Base-by-base conservation (phyloP, 2,329 filamentous ascomycete genomes). In the Coleophoma crateriformis region DNA sequence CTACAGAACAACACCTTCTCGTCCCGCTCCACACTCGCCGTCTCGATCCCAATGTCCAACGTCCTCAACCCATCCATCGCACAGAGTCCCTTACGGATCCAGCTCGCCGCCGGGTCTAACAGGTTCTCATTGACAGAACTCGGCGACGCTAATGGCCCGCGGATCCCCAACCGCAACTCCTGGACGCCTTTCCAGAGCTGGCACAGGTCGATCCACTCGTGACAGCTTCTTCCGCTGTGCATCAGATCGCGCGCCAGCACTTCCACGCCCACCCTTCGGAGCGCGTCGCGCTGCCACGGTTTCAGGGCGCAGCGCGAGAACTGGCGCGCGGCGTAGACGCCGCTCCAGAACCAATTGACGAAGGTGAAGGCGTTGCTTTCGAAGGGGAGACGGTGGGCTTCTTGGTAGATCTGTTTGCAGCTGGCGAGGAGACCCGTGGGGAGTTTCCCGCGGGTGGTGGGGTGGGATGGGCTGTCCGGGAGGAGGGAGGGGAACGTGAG, bases 341-440 rank as follows among this genome's bases (percentile, higher is more conserved):
- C 74, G 13, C 70, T 72, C 12, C 68, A 65, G 59, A 74, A 74
- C 68, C 70, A 72, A 40, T 70, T 71, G 35, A 69, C 62, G 51
- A 75, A 77, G 20, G 68, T 67, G 50, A 77, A 76, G 46, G 75
- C 72, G 59, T 73, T 75, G 19, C 58, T 50, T 7, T 58, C 54
- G 54, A 74, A 75, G 2, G 74, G 71, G 2, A 75, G 22, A 0
- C 50, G 15, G 3, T 70, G 66, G 3, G 67, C 62, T 53, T 78
- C 75, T 46, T 57, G 33, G 60, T 75, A 76, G 17, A 76, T 55
- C 48, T 73, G 69, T 22, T 61, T 63, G 54, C 64, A 71, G 19
- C 64, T 54, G 5, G 49, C 52, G 2, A 77, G 67, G 5, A 77
- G 59, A 3, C 60, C 61, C 1, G 68, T 67, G 0, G 75, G 73